Base-by-base conservation (phyloP, 257 asterid genomes). In the Plectranthus barbatus region DNA sequence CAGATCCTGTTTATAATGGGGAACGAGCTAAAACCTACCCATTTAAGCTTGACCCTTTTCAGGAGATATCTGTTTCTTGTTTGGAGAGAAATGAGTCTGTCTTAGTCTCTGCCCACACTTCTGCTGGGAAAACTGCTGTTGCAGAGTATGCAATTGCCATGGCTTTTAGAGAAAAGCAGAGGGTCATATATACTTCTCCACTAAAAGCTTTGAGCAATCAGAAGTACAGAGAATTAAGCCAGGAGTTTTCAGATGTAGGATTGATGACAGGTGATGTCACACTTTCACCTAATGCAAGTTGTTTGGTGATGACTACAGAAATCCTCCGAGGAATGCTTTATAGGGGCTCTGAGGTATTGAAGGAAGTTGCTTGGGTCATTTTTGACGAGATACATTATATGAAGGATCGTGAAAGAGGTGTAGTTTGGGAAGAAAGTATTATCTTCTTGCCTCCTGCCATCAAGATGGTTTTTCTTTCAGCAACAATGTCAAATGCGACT, bases 361-460 rank as follows among this genome's bases (percentile, higher is more conserved):
- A 89, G 77, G 99, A 92, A 64, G 97, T 93, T 69, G 91, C 99
- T 18, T 93, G 99, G 99, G 99, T 93, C 72, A 84, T 93, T 79
- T 93, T 93, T 76, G 99, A 93, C 66, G 99, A 93, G 83, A 93
- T 93, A 67, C 99, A 93, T 80, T 93, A 93, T 72, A 93, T 93
- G 99, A 93, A 93, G 80, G 99, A 93, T 71, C 89, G 99, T 8
- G 99, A 93, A 65, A 79, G 99, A 72, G 99, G 97, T 18, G 97
- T 93, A 44, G 99, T 93, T 69, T 93, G 97, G 97, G 99, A 93
- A 74, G 99, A 93, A 66, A 93, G 96, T 73, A 93, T 93, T 42
- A 84, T 93, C 46, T 93, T 93, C 79, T 80, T 93, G 81, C 99
- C 99, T n/a, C 87, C 96, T 4, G 96, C 96, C 18, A 93, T 93